Percentiles rank a stretch among this genome's conserved stretches.
These are phyloP conservation scores for Dalbergia cochinchinensis DNA, from an alignment of 306 rosid species.

Conservation along the genomic window DNA sequence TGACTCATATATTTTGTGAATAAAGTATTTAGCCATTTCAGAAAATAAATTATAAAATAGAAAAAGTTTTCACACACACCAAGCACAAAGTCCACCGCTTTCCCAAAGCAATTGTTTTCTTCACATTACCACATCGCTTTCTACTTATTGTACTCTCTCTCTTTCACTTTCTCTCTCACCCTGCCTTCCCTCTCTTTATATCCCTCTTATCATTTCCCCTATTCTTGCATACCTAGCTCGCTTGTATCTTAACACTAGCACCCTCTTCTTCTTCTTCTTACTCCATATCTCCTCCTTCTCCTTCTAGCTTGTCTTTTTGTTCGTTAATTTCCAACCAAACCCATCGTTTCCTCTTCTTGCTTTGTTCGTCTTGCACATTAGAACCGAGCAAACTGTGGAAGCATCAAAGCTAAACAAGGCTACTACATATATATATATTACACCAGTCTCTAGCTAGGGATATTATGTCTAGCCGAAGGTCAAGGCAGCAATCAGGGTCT, in stretches of 20 bases:
- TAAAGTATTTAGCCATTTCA: too few species aligned
- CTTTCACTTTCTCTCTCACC: slow-evolving; percentile 44
- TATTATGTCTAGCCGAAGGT: slow-evolving; percentile 93
- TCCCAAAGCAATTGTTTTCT: slow-evolving; percentile 72
- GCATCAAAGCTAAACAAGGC: not conserved
- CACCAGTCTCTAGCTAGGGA: slow-evolving; percentile 9
- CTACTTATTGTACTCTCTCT: slow-evolving; percentile 39
- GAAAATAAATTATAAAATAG: too few species aligned
- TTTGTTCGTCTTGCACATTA: slow-evolving; percentile 6
- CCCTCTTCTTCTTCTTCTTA: not conserved
- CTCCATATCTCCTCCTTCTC: not conserved
- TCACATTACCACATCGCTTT: slow-evolving; percentile 74
- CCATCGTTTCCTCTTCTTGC: not conserved
- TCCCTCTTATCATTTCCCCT: slow-evolving; percentile 63
- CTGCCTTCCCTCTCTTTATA: slow-evolving; percentile 52
- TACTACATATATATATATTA: not conserved
- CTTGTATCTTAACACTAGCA: slow-evolving; percentile 13
- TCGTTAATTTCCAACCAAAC: not conserved
- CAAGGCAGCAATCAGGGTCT: slow-evolving; percentile 74
- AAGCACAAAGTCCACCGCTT: slow-evolving; percentile 54
- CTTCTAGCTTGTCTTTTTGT: not conserved
- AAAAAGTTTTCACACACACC: not conserved
- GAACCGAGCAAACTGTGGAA: not conserved
- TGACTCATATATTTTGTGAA: too few species aligned
- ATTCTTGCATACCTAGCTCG: slow-evolving; percentile 43